A percentile compares a stretch with the other conserved stretches of the same genome.
phyloP scores from a whole-genome alignment of 2,329 filamentous ascomycete genomes.

The Mycosphaerella arachidis region DNA sequence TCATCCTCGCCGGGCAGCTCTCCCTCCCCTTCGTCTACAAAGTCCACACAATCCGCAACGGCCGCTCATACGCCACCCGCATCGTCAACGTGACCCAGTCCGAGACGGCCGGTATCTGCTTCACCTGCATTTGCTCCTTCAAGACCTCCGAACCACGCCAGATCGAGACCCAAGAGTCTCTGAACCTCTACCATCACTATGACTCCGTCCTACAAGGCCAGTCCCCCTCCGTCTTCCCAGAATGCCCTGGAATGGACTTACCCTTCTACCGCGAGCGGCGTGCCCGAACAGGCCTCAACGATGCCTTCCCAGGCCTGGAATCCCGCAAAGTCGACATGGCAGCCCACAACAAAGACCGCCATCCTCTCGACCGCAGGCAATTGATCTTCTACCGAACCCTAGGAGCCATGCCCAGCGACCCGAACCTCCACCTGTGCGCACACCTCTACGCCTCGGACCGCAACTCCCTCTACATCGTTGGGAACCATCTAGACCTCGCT shows the following conservation, averaged over 20 bases:
- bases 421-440: conserved; percentile 55
- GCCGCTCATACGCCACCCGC: conserved; percentile 49
- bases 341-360: conserved; percentile 40
- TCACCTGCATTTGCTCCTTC: conserved; percentile 51
- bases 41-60: conserved; percentile 49
- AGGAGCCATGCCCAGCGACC: conserved; percentile 35
- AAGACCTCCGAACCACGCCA: conserved; percentile 41
- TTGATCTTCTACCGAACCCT: conserved; percentile 45
- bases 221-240: conserved; percentile 29
- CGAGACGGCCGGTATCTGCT: conserved; percentile 44
- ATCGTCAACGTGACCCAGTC: conserved; percentile 50
- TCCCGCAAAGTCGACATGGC: conserved; percentile 52
- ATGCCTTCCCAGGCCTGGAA: conserved; percentile 44
- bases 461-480: conserved; percentile 51
- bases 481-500: conserved; percentile 45
- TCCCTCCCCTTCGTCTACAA: conserved; percentile 49
- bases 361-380: conserved; percentile 37
- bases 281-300: conserved; percentile 35
- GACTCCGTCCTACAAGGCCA: conserved; percentile 32
- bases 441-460: conserved; percentile 56
- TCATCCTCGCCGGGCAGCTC: conserved; percentile 46
- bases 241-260: conserved; percentile 35
- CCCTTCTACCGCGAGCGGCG: conserved; percentile 35
- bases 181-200: conserved; percentile 37
- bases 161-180: conserved; percentile 33